A percentile compares a stretch with the other conserved stretches of the same genome.
These are phyloP conservation scores for Lipomyces oligophaga DNA, from an alignment of 805 yeast species.

Conservation along the genomic window DNA sequence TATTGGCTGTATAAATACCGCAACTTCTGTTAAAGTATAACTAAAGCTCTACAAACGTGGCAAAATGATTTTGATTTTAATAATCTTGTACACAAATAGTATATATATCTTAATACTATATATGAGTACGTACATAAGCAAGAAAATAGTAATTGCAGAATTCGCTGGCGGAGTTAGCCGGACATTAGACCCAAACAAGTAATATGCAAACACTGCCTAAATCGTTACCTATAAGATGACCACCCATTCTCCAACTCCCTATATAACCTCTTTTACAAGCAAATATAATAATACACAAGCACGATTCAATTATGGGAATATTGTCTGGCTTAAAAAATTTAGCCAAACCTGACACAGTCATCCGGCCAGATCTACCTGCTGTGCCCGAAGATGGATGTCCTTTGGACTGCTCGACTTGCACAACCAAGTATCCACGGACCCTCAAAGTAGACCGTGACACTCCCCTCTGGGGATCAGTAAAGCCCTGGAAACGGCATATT, in stretches of 20 bases:
- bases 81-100: not conserved
- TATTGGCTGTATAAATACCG: not conserved
- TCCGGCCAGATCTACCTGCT: slow-evolving; percentile 15
- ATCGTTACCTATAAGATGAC: too few species aligned
- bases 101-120: not conserved
- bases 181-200: too few species aligned
- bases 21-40: not conserved
- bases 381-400: slow-evolving; percentile 23
- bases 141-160: not conserved
- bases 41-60: not conserved
- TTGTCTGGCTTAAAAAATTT: too few species aligned
- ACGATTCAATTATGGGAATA: too few species aligned
- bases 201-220: too few species aligned
- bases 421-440: slow-evolving; percentile 50
- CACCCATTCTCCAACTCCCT: too few species aligned
- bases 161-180: too few species aligned
- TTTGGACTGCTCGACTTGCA: slow-evolving; percentile 49
- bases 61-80: not conserved
- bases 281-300: too few species aligned
- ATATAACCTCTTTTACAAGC: too few species aligned
- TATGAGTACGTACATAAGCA: slow-evolving; percentile 2
- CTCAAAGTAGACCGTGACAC: slow-evolving; percentile 44
- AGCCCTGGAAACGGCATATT: slow-evolving; percentile 65
- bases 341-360: too few species aligned
- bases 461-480: slow-evolving; percentile 67